Evolutionary conservation across 169 alveolate species (phyloP), one percentile per base, ranked within the genome.

Genomic region (Perkinsus olseni): DNA sequence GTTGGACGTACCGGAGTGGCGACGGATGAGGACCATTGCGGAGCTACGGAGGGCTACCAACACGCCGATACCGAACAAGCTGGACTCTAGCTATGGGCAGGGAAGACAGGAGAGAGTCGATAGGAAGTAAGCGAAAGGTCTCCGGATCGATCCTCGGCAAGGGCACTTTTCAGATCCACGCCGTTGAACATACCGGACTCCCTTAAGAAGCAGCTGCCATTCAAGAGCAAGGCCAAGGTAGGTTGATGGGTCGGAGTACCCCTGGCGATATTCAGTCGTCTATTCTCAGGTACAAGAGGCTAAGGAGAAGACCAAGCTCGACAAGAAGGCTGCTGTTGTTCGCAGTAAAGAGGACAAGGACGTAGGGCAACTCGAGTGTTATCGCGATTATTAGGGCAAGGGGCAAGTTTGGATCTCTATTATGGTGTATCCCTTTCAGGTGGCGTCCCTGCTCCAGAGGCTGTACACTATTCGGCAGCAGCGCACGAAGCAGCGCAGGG

Each of bases 1-100:
- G 91, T 91, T 96, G 74, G 97, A 96, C 74, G 92, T 96, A n/a
- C 94, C 94, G 31, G 94, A 92, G 37, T 96, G 97, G 97, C 93
- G 96, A 74, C 92, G 96, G 38, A 92, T 96, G 94, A 93, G 93
- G 91, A 94, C 96, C 51, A 94, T 92, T 17, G 96, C 96, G 37
- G 97, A 96, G 90, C 93, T 96, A 6, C 93, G 97, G 13, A 91
- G 91, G 82, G 96, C 92, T 37, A 38, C 36, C 34, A 82, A 74
- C n/a, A 37, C 95, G 74, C 96, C 97, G 34, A 45, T 93, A n/a
- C 94, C 96, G n/a, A 31, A 91, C 74, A 95, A 95, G 82, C 94
- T 93, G 37, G 96, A 91, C 92, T 38, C 92, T 62, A 62, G 82
- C 17, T 62, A 62, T 62, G 82, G 82, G 1, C 82, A 62, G 34